Evolutionary conservation across 768 basidiomycete genomes (phyloP).

Genomic region (Fomitopsis serialis): DNA sequence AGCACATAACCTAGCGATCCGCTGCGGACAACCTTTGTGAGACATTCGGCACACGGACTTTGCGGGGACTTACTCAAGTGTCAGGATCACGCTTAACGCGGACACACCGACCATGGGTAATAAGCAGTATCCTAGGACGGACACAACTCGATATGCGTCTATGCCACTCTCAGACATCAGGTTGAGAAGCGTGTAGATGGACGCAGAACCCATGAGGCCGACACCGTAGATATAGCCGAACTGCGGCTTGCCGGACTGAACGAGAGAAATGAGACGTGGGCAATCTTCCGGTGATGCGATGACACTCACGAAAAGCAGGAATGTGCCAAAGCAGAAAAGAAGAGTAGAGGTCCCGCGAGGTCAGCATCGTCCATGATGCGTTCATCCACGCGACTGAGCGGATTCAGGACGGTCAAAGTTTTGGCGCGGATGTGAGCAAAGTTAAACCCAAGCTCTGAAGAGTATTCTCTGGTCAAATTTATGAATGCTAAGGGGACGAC

Average conservation of each 20-base stretch:
- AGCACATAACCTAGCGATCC: conserved; percentile 83
- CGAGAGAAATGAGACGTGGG: conserved; percentile 6
- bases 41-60: not conserved
- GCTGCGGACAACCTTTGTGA: conserved; percentile 33
- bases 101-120: conserved; percentile 95
- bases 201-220: conserved; percentile 87
- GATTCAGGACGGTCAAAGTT: conserved; percentile 93
- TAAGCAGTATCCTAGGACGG: conserved; percentile 94
- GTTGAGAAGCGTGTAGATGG: conserved; percentile 92
- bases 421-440: conserved; percentile 94
- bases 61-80: conserved; percentile 68
- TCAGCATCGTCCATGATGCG: conserved; percentile 99
- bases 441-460: conserved; percentile 94
- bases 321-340: conserved; percentile 91
- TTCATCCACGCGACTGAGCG: conserved; percentile 75
- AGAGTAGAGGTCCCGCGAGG: conserved; percentile 91
- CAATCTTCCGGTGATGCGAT: not conserved
- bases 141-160: conserved; percentile 91
- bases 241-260: conserved; percentile 94
- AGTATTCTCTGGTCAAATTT: not conserved
- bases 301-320: conserved; percentile 79
- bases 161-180: conserved; percentile 95
- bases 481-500: not conserved
- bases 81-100: conserved; percentile 79
- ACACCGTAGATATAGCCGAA: conserved; percentile 99